Conservation (phyloP, 352 stramenopile genomes). For the Phytophthora palmivora region DNA sequence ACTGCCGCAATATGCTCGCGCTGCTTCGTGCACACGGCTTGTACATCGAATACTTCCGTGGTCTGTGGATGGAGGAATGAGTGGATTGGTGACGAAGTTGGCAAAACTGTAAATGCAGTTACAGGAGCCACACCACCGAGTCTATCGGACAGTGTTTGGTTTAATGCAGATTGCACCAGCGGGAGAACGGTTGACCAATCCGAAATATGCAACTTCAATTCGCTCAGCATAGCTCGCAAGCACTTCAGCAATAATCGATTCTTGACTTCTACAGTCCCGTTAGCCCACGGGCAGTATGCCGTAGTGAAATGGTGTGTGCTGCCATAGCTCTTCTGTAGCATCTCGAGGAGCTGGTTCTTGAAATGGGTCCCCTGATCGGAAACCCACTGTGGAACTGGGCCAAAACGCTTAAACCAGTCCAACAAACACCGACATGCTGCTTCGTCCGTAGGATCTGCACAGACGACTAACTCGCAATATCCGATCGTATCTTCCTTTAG, state of each 20-base stretch:
- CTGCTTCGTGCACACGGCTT: too few species aligned
- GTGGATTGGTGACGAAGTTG: background rate
- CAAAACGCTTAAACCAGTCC: slow-evolving; percentile 42
- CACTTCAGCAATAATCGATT: too few species aligned
- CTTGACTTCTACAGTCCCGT: too few species aligned
- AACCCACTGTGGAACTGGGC: slow-evolving; percentile 31
- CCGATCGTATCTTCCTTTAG: slow-evolving; percentile 15
- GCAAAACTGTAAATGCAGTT: slow-evolving; percentile 14
- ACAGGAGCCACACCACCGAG: background rate
- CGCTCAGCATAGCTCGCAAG: too few species aligned
- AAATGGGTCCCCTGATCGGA: slow-evolving; percentile 39
- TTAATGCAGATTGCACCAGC: too few species aligned
- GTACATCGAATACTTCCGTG: too few species aligned
- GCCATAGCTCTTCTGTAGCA: slow-evolving; percentile 10
- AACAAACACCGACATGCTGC: slow-evolving; percentile 1
- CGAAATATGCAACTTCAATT: too few species aligned
- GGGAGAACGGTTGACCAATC: too few species aligned
- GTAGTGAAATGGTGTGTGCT: slow-evolving; percentile 32
- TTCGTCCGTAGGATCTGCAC: background rate
- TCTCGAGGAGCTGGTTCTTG: slow-evolving; percentile 32
- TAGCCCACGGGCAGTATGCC: too few species aligned
- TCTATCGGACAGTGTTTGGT: background rate
- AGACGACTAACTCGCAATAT: background rate
- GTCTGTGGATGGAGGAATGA: too few species aligned
- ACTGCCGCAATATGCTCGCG: too few species aligned